Percentiles rank a stretch among this genome's conserved stretches.
Conservation (phyloP, 2,329 filamentous ascomycete species). For the Paraphaeosphaeria minitans region DNA sequence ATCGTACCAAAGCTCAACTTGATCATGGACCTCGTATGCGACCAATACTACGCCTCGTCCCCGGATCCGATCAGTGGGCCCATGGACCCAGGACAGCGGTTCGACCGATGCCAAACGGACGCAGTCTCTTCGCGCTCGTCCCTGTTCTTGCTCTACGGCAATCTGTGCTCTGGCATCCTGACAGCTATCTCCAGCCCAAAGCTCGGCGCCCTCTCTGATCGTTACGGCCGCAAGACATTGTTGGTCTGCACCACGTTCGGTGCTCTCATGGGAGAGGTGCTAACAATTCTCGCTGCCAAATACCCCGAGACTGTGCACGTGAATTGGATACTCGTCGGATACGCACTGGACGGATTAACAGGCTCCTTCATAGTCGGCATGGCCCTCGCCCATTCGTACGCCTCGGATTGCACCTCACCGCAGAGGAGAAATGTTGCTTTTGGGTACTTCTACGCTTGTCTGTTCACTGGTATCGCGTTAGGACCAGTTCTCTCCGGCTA, state of each 20-base stretch:
- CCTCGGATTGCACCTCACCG: conserved; percentile 83
- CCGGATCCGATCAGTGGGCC: conserved; percentile 45
- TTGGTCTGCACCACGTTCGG: conserved; percentile 76
- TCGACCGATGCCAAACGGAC: conserved; percentile 73
- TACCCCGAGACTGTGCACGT: conserved; percentile 76
- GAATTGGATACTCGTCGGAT: conserved; percentile 77
- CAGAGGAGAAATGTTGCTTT: conserved; percentile 81
- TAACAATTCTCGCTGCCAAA: conserved; percentile 78
- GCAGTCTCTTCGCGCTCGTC: conserved; percentile 79
- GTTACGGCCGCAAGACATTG: conserved; percentile 77
- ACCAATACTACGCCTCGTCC: conserved; percentile 74
- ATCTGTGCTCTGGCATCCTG: conserved; percentile 74
- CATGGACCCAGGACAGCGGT: conserved; percentile 47
- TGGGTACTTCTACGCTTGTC: conserved; percentile 85
- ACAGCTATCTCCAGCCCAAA: conserved; percentile 83
- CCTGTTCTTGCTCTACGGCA: conserved; percentile 77
- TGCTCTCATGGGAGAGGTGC: conserved; percentile 73
- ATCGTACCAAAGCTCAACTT: conserved; percentile 87
- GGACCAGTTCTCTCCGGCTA: conserved; percentile 83
- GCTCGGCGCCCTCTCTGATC: conserved; percentile 83
- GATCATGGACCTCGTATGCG: conserved; percentile 82
- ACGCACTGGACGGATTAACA: conserved; percentile 78
- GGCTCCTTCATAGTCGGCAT: conserved; percentile 88
- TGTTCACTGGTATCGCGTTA: conserved; percentile 87
- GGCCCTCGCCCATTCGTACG: conserved; percentile 82